Percentiles rank a stretch among this genome's conserved stretches.
phyloP scores from a whole-genome alignment of 345 rosid species.

The Euphorbia peplus region DNA sequence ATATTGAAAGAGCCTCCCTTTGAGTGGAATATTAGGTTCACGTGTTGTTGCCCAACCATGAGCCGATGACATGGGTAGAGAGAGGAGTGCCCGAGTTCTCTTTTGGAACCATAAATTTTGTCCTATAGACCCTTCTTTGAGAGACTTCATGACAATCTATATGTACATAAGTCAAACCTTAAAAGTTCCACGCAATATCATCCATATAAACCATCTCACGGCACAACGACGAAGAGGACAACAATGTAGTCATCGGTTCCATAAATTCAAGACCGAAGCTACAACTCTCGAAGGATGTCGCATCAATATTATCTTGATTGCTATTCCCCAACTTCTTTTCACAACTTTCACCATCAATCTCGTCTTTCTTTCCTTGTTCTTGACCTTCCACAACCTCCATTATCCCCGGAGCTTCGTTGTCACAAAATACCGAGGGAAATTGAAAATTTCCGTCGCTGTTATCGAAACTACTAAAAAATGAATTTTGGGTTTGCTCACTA shows the following conservation, averaged over 20 bases:
- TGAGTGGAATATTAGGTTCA: too few relatives aligned
- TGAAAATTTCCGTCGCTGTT: slow-evolving; percentile 15
- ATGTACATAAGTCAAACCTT: slow-evolving; percentile 3
- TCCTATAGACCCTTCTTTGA: not conserved
- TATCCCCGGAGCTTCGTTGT: slow-evolving; percentile 12
- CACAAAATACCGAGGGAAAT: slow-evolving; percentile 6
- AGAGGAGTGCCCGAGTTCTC: not conserved
- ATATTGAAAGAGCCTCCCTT: too few relatives aligned
- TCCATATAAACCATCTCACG: slow-evolving; percentile 35
- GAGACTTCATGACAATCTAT: not conserved
- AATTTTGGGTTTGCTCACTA: slow-evolving; percentile 20
- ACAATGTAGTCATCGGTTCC: slow-evolving; percentile 27
- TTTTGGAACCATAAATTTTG: not conserved
- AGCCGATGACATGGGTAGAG: too few relatives aligned
- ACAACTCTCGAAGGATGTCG: slow-evolving; percentile 30
- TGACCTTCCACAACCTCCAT: slow-evolving; percentile 12
- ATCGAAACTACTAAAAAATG: slow-evolving; percentile 4
- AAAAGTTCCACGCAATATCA: slow-evolving; percentile 49
- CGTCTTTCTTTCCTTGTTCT: slow-evolving; percentile 7
- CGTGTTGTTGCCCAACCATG: too few relatives aligned
- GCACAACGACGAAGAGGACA: slow-evolving; percentile 25
- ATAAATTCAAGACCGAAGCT: slow-evolving; percentile 34
- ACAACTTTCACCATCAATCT: not conserved
- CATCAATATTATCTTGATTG: slow-evolving; percentile 11
- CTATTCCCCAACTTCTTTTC: not conserved